Percentiles rank a stretch among this genome's conserved stretches.
phyloP scores from a whole-genome alignment of 805 yeast species.

The Zygoascus bituminiphila region DNA sequence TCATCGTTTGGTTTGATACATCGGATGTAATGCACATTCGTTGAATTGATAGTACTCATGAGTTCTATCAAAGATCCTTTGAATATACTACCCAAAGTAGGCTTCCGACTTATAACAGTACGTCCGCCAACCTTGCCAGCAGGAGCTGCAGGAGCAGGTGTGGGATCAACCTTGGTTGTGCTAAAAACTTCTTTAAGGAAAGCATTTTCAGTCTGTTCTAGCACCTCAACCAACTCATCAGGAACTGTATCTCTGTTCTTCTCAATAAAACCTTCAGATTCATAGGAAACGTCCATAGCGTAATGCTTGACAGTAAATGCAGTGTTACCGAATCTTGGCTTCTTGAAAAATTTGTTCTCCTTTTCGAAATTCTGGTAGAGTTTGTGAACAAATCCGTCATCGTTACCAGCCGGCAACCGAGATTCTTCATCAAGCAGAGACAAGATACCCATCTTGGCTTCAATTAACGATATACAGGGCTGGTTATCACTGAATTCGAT shows the following conservation, averaged over 20 bases:
- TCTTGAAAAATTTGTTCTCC: constrained; percentile 73
- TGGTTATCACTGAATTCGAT: constrained; percentile 94
- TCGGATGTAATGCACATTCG: constrained; percentile 93
- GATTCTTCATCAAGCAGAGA: constrained; percentile 91
- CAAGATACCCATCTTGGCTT: constrained; percentile 78
- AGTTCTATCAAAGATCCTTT: constrained; percentile 85
- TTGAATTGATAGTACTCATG: constrained; percentile 86
- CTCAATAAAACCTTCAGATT: constrained; percentile 90
- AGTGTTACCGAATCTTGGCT: constrained; percentile 89
- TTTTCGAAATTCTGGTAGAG: constrained; percentile 79
- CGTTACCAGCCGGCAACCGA: constrained; percentile 87
- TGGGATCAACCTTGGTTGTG: constrained; percentile 44
- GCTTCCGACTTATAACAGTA: constrained; percentile 55
- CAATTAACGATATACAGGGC: constrained; percentile 91
- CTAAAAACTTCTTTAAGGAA: constrained; percentile 58
- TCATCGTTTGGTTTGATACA: constrained; percentile 95
- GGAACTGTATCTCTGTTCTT: constrained; percentile 96
- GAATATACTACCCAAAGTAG: constrained; percentile 91
- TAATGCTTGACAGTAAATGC: constrained; percentile 88
- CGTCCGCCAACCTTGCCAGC: constrained; percentile 34
- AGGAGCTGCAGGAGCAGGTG: constrained; percentile 39
- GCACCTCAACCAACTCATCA: constrained; percentile 85
- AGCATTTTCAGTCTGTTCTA: constrained; percentile 59
- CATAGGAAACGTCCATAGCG: constrained; percentile 89
- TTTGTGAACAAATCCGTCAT: constrained; percentile 85